Conservation (phyloP, 345 rosid species). For the Dovyalis caffra region DNA sequence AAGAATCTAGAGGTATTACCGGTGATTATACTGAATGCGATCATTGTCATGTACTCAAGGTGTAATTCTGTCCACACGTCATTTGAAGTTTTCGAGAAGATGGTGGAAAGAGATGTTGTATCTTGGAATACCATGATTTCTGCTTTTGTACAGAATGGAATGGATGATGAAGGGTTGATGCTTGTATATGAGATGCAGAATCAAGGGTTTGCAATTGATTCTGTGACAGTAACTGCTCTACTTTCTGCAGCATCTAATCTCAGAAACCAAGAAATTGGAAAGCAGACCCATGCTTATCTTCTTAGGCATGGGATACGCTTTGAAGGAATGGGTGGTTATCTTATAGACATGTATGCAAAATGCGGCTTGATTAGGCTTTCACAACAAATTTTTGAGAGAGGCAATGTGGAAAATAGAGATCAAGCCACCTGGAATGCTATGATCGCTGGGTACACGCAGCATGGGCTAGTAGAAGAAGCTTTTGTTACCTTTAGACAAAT, state of each 20-base stretch:
- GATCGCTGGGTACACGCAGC: constrained; percentile 80
- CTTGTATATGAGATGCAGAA: constrained; percentile 82
- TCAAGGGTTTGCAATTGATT: constrained; percentile 61
- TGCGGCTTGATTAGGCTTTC: constrained; percentile 62
- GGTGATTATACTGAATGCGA: constrained; percentile 49
- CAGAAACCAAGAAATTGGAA: constrained; percentile 61
- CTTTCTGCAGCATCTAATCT: constrained; percentile 92
- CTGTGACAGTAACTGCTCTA: constrained; percentile 67
- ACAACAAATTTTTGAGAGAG: constrained; percentile 43
- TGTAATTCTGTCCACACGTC: constrained; percentile 61
- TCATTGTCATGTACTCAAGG: constrained; percentile 80
- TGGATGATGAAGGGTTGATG: constrained; percentile 84
- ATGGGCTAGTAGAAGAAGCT: constrained; percentile 57
- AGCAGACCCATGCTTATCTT: constrained; percentile 78
- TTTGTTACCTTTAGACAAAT: constrained; percentile 51
- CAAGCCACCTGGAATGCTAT: constrained; percentile 90
- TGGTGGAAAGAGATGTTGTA: constrained; percentile 70
- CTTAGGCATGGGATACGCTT: constrained; percentile 59
- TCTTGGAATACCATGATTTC: constrained; percentile 91
- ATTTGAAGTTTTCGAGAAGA: constrained; percentile 58
- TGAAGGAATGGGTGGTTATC: constrained; percentile 78
- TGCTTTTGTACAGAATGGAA: constrained; percentile 75
- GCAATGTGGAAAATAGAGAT: constrained; percentile 40
- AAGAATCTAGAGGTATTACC: constrained; percentile 55
- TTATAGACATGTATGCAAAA: constrained; percentile 86